Evolutionary conservation across 306 rosid genomes (phyloP).

Genomic region (Ochetophila trinervis): DNA sequence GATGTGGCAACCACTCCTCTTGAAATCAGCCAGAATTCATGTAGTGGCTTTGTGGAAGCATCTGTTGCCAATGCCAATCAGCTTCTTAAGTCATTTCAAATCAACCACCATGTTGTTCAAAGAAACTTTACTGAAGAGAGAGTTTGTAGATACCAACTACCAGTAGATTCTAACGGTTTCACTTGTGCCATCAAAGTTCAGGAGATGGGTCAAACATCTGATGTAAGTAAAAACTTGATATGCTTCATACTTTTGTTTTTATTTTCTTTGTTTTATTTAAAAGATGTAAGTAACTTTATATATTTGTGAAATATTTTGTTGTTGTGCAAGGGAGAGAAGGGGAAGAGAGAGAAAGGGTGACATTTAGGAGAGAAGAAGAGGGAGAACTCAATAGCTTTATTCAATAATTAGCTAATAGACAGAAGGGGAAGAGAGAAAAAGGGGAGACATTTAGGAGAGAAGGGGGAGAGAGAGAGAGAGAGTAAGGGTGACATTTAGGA

Average conservation of each 20-base stretch:
- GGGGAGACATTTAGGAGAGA: too few relatives aligned
- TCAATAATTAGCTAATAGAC: too few relatives aligned
- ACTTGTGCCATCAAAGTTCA: conserved; percentile 57
- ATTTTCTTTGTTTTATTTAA: too few relatives aligned
- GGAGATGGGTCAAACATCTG: conserved; percentile 61
- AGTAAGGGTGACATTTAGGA: too few relatives aligned
- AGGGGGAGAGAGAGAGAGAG: too few relatives aligned
- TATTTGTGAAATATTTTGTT: too few relatives aligned
- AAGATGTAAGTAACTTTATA: too few relatives aligned
- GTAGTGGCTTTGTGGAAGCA: conserved; percentile 69
- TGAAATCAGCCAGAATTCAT: conserved; percentile 48
- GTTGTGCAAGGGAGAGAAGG: too few relatives aligned
- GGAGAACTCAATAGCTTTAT: too few relatives aligned
- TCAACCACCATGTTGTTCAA: conserved; percentile 46
- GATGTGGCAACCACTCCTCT: conserved; percentile 59
- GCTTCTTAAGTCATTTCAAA: conserved; percentile 48
- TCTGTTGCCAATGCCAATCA: conserved; percentile 63
- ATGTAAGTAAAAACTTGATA: conserved; percentile 49
- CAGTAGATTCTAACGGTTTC: conserved; percentile 37
- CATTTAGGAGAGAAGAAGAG: too few relatives aligned
- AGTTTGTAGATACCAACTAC: conserved; percentile 44
- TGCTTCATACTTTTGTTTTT: neutral
- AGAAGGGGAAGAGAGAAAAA: too few relatives aligned
- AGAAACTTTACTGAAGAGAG: conserved; percentile 40
- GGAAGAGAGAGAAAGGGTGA: too few relatives aligned